phyloP scores from a whole-genome alignment of 108 stramenopile species.

The Cyclotella atomus region DNA sequence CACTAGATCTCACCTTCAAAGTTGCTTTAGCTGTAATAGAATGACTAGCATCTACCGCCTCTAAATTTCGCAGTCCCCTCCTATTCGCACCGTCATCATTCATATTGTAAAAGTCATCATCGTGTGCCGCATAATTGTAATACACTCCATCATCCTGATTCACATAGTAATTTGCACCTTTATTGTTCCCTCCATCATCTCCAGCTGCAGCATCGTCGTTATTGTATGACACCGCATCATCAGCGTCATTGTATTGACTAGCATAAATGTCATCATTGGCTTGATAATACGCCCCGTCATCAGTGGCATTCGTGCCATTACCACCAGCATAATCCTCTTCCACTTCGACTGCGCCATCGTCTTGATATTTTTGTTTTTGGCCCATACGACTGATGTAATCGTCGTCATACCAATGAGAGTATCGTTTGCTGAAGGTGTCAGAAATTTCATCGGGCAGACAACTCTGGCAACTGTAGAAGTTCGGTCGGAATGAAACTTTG shows the following conservation, averaged over 20 bases:
- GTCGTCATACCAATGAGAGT: constrained; percentile 84
- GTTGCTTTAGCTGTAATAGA: constrained; percentile 38
- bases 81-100: constrained; percentile 56
- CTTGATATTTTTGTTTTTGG: constrained; percentile 47
- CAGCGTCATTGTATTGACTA: constrained; percentile 54
- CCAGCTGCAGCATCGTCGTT: constrained; percentile 27
- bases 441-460: constrained; percentile 71
- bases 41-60: constrained; percentile 41
- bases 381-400: constrained; percentile 73
- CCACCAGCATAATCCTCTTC: constrained; percentile 44
- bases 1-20: constrained; percentile 23
- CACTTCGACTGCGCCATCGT: constrained; percentile 32
- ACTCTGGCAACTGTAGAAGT: constrained; percentile 76
- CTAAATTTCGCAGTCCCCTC: constrained; percentile 5
- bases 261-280: constrained; percentile 40
- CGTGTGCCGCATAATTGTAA: constrained; percentile 44
- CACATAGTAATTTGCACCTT: constrained; percentile 23
- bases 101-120: constrained; percentile 47
- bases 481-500: constrained; percentile 77
- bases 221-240: constrained; percentile 31
- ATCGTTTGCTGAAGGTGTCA: constrained; percentile 70
- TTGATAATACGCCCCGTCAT: constrained; percentile 49
- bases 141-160: constrained; percentile 43
- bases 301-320: constrained; percentile 37
- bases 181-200: constrained; percentile 17